phyloP scores from a whole-genome alignment of 805 yeast species.

The Lachancea meyersii region DNA sequence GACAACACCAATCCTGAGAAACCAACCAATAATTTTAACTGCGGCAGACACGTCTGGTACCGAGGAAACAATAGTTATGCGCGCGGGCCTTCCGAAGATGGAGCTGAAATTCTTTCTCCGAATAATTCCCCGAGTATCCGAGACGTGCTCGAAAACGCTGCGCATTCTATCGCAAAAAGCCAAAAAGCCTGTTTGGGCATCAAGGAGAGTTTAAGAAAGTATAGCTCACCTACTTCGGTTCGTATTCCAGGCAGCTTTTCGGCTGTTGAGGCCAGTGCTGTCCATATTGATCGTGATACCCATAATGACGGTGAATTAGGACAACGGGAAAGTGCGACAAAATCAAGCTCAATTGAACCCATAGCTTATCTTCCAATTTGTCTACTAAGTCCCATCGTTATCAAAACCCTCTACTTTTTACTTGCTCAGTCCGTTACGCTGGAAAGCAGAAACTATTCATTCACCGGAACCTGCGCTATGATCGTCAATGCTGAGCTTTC shows the following conservation, averaged over 20 bases:
- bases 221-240: not conserved
- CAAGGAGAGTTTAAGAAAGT: conserved; percentile 3
- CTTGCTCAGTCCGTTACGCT: conserved; percentile 4
- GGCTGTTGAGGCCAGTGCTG: not conserved
- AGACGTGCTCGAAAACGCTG: conserved; percentile 5
- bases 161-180: conserved; percentile 5
- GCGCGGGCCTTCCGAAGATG: not conserved
- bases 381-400: conserved; percentile 1
- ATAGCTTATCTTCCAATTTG: not conserved
- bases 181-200: conserved; percentile 7
- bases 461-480: conserved; percentile 1
- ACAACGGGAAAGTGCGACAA: not conserved
- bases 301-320: not conserved
- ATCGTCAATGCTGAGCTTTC: not conserved
- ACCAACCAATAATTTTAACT: not conserved
- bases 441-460: conserved; percentile 2
- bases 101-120: not conserved
- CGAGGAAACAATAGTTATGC: not conserved
- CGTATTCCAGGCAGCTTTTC: conserved; percentile 4
- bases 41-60: conserved; percentile 8
- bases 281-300: not conserved
- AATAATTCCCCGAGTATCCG: conserved; percentile 4
- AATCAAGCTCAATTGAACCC: not conserved
- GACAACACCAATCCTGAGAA: not conserved
- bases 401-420: conserved; percentile 2